phyloP scores from a whole-genome alignment of 2,329 filamentous ascomycete species.

The Sporothrix inflata region DNA sequence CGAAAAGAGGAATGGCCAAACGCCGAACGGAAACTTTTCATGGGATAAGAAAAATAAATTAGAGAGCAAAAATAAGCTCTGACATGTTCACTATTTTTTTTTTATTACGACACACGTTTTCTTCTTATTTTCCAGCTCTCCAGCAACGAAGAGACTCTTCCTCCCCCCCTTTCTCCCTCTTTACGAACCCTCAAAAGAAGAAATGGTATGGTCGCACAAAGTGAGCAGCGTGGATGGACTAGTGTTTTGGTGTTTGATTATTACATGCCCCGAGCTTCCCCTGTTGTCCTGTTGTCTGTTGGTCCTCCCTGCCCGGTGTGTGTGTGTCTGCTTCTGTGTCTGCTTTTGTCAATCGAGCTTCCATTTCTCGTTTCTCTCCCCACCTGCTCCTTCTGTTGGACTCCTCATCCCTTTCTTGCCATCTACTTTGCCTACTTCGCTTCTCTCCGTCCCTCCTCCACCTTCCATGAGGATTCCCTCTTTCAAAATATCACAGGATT shows the following conservation, averaged over 20 bases:
- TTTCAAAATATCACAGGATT: not conserved
- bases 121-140: not conserved
- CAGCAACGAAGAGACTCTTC: not conserved
- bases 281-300: not conserved
- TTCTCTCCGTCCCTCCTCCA: not conserved
- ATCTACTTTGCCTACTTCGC: not conserved
- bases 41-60: no score
- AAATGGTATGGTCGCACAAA: not conserved
- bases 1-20: not conserved
- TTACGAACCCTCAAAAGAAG: not conserved
- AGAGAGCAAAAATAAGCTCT: not conserved
- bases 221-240: not conserved
- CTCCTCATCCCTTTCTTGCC: no score
- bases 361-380: not conserved
- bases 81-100: not conserved
- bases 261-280: not conserved
- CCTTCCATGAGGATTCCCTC: not conserved
- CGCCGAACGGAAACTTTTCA: not conserved
- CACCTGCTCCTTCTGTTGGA: not conserved
- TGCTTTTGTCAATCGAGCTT: not conserved
- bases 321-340: not conserved
- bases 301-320: not conserved
- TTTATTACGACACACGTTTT: not conserved
- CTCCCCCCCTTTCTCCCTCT: not conserved
- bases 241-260: not conserved